These are phyloP conservation scores for Coleophoma cylindrospora DNA, from an alignment of 2,329 filamentous ascomycete species.

Conservation along the genomic window DNA sequence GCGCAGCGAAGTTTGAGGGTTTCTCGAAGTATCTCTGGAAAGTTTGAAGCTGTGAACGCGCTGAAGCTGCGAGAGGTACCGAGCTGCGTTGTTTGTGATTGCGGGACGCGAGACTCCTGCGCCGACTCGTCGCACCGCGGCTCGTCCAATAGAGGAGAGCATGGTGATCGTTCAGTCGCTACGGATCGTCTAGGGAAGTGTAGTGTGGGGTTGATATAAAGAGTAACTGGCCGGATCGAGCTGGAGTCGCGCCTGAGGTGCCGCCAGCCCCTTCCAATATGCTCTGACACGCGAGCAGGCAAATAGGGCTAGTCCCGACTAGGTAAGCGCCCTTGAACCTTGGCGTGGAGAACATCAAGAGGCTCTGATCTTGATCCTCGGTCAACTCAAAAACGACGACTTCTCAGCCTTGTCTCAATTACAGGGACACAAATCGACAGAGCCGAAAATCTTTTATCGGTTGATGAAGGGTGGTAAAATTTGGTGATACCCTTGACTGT, in stretches of 20 bases:
- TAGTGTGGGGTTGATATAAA: background rate
- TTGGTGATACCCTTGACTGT: conserved; percentile 1
- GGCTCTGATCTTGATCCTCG: too few species aligned
- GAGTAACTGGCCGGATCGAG: background rate
- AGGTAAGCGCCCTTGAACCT: background rate
- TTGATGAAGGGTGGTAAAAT: background rate
- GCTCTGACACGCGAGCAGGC: conserved; percentile 10
- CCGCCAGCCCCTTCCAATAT: conserved; percentile 12
- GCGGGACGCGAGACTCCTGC: conserved; percentile 14
- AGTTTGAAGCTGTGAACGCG: conserved; percentile 15
- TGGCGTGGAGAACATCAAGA: too few species aligned
- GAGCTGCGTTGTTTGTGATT: conserved; percentile 17
- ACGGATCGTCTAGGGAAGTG: background rate
- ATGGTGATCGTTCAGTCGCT: conserved; percentile 14
- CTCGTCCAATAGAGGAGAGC: conserved; percentile 26
- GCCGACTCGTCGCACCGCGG: conserved; percentile 20
- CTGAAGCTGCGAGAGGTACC: conserved; percentile 16
- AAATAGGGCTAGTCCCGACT: background rate
- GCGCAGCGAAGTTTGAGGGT: conserved; percentile 4
- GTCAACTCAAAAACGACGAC: too few species aligned
- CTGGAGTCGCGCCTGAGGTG: background rate
- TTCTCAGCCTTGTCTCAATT: background rate
- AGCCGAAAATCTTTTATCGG: background rate
- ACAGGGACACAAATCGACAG: background rate
- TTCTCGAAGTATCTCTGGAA: conserved; percentile 6